phyloP scores from a whole-genome alignment of 495 filamentous ascomycete species.

The Xylona heveae region DNA sequence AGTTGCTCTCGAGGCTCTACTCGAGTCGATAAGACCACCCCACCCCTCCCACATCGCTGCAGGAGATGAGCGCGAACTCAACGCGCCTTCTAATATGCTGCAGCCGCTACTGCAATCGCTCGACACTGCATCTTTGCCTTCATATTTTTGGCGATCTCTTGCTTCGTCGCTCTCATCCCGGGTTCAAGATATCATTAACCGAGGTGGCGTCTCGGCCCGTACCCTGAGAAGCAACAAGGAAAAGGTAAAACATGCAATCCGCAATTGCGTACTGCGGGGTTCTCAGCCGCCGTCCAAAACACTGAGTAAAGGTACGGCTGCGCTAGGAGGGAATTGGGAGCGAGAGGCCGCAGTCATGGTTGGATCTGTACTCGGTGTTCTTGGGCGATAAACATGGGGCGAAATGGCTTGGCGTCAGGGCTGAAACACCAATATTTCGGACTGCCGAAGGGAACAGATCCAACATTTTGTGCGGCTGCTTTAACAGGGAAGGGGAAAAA shows the following conservation, averaged over 20 bases:
- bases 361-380: conserved; percentile 4
- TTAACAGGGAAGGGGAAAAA: too few relatives aligned
- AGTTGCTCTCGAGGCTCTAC: conserved; percentile 60
- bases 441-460: too few relatives aligned
- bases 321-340: conserved; percentile 45
- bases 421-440: too few relatives aligned
- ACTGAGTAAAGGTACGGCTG: too few relatives aligned
- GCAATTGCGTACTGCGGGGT: conserved; percentile 65
- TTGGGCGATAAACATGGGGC: too few relatives aligned
- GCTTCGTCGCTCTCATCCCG: conserved; percentile 55
- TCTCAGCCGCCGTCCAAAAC: conserved; percentile 33
- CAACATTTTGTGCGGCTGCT: too few relatives aligned
- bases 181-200: conserved; percentile 60
- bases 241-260: conserved; percentile 50
- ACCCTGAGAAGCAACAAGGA: conserved; percentile 59
- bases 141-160: conserved; percentile 79
- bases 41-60: conserved; percentile 35
- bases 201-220: conserved; percentile 58
- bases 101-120: conserved; percentile 47
- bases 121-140: conserved; percentile 70
- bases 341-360: conserved; percentile 33
- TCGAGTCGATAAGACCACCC: conserved; percentile 44
- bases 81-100: neutral
- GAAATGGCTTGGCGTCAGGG: too few relatives aligned
- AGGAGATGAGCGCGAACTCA: neutral